A percentile compares a stretch with the other conserved stretches of the same genome.
Conservation (phyloP, 805 yeast species). For the Teunomyces barrocoloradensis region DNA sequence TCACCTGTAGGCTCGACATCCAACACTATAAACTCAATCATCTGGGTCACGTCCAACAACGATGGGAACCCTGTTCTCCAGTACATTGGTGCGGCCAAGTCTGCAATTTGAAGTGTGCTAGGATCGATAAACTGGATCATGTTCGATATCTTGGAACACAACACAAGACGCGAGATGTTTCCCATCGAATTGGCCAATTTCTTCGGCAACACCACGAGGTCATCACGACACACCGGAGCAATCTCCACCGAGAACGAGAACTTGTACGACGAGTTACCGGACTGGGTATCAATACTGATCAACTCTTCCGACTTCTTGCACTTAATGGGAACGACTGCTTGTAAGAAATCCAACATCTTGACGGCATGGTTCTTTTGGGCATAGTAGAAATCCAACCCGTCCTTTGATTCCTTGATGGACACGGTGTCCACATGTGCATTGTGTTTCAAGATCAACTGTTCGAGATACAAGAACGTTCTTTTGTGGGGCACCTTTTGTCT, state of each 20-base stretch:
- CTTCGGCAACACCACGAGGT: slow-evolving; percentile 86
- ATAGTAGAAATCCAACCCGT: slow-evolving; percentile 93
- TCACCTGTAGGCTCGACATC: slow-evolving; percentile 93
- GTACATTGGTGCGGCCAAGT: slow-evolving; percentile 64
- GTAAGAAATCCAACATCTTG: slow-evolving; percentile 88
- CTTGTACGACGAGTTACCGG: slow-evolving; percentile 84
- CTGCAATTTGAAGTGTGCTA: slow-evolving; percentile 71
- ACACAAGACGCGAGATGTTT: slow-evolving; percentile 72
- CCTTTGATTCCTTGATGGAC: slow-evolving; percentile 87
- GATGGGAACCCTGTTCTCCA: slow-evolving; percentile 83
- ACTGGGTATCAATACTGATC: slow-evolving; percentile 87
- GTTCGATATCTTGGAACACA: slow-evolving; percentile 84
- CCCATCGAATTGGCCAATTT: slow-evolving; percentile 83
- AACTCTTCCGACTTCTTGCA: slow-evolving; percentile 86
- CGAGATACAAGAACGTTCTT: slow-evolving; percentile 92
- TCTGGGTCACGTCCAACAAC: slow-evolving; percentile 69
- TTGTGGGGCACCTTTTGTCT: slow-evolving; percentile 97
- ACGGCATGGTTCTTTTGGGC: slow-evolving; percentile 86
- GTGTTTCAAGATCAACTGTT: slow-evolving; percentile 89
- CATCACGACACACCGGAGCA: slow-evolving; percentile 96
- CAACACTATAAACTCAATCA: slow-evolving; percentile 83
- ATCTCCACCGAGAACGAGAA: slow-evolving; percentile 91
- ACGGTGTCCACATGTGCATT: slow-evolving; percentile 93
- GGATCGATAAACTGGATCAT: slow-evolving; percentile 87
- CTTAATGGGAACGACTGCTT: slow-evolving; percentile 80